These are phyloP conservation scores for Wilcoxina mikolae DNA, from an alignment of 495 filamentous ascomycete species.

Conservation along the genomic window DNA sequence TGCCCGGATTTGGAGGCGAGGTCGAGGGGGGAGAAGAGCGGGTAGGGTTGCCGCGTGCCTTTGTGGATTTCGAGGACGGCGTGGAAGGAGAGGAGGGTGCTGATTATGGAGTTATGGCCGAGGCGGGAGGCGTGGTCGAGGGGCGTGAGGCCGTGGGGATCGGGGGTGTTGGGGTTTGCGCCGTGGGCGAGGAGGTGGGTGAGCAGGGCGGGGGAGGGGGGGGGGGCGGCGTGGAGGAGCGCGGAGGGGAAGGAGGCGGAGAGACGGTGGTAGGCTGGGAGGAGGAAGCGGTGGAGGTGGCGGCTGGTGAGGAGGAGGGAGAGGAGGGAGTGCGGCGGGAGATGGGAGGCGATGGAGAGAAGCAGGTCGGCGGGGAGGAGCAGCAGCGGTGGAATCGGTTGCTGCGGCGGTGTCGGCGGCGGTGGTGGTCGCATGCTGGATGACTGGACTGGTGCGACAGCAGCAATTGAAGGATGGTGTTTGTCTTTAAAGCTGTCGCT, in stretches of 20 bases:
- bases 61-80: neutral
- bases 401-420: neutral
- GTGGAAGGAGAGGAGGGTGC: neutral
- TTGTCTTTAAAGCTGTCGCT: neutral
- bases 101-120: neutral
- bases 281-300: neutral
- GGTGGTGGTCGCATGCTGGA: neutral
- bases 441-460: neutral
- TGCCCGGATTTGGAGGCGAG: neutral
- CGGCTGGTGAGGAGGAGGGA: neutral
- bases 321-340: neutral
- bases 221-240: neutral
- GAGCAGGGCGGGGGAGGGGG: neutral
- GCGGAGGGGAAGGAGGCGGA: neutral
- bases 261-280: neutral
- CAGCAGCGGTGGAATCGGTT: too few species aligned
- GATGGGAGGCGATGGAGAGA: neutral
- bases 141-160: neutral
- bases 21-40: constrained; percentile 2
- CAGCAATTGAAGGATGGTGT: neutral
- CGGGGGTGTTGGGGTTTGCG: neutral
- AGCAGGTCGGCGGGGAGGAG: neutral
- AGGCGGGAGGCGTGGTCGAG: neutral
- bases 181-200: neutral
- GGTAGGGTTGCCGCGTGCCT: neutral